Base-by-base conservation (phyloP, 495 filamentous ascomycete genomes). In the Neurospora terricola region DNA sequence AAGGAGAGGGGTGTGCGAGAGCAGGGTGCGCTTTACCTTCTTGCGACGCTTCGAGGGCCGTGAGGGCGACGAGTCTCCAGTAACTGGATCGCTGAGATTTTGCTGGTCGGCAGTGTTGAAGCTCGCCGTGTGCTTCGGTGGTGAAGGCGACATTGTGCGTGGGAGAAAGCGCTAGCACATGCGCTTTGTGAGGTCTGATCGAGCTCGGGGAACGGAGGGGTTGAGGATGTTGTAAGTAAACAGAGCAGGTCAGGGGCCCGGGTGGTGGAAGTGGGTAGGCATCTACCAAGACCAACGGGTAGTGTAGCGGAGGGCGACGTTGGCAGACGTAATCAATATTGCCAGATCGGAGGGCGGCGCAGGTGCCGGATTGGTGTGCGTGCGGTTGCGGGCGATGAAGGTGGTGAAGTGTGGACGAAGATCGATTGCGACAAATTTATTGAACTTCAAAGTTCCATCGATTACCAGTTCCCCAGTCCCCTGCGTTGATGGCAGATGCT, bases 21-120 rank as follows among this genome's bases (percentile, higher is more conserved):
- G 62, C 37, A 72, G 36, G 45, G 70, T 34, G 74, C 38, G 54
- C 42, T 73, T 81, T 83, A 91, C 91, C 90, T 91, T 92, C 84
- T 89, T 91, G 83, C 91, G 89, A 80, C 91, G 92, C 80, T 89
- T 90, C 5, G 89, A 87, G 7, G 91, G 91, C 71, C 90, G 89
- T 78, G 87, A 91, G 38, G 91, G 91, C 36, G 91, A 93, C 40
- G 91, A 92, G 69, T 82, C 81, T 27, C 85, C 83, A 34, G 74
- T 77, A 76, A 77, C 76, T 38, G 81, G 76, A 75, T 85, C 78
- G 76, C 73, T 77, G 80, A 83, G 81, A 66, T 66, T 66, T 9
- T 66, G 54, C 54, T 66, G 54, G 14, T 66, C 76, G 81, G 54
- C 39, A 80, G 80, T 38, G 82, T 77, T 72, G 82, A 82, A 70